Conservation (phyloP, 495 filamentous ascomycete genomes). For the Evernia prunastri region DNA sequence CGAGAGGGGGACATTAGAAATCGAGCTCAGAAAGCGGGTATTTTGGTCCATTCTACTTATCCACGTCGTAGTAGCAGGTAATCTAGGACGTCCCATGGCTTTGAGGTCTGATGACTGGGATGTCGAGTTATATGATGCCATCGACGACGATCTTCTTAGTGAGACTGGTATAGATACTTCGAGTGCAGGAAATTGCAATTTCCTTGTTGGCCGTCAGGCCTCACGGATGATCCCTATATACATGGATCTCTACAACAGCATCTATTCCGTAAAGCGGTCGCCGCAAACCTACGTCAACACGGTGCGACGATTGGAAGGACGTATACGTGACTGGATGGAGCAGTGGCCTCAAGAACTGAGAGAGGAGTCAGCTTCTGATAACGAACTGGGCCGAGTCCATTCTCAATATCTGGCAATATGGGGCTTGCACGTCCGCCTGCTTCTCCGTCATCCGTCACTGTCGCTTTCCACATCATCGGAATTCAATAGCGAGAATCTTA, state of each 20-base stretch:
- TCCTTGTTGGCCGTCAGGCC: conserved; percentile 54
- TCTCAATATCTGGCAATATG: conserved; percentile 42
- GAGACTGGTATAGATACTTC: conserved; percentile 40
- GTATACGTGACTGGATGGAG: conserved; percentile 49
- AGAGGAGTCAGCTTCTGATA: conserved; percentile 36
- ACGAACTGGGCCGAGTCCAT: conserved; percentile 46
- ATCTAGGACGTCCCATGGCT: conserved; percentile 69
- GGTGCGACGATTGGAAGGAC: conserved; percentile 55
- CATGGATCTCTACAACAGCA: conserved; percentile 62
- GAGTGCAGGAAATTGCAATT: conserved; percentile 53
- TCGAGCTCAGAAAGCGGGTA: conserved; percentile 68
- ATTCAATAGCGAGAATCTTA: conserved; percentile 57
- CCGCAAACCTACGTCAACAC: conserved; percentile 54
- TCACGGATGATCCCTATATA: conserved; percentile 55
- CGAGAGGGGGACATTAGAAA: conserved; percentile 46
- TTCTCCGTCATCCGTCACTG: conserved; percentile 66
- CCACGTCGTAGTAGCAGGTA: conserved; percentile 59
- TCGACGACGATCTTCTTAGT: conserved; percentile 54
- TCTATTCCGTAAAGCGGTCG: conserved; percentile 58
- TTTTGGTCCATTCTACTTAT: conserved; percentile 66
- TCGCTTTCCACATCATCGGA: conserved; percentile 54
- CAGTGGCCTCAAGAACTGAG: conserved; percentile 50
- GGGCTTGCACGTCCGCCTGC: conserved; percentile 42
- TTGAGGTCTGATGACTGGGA: conserved; percentile 66
- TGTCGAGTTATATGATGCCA: conserved; percentile 61